phyloP scores from a whole-genome alignment of 2,329 filamentous ascomycete genomes.

The Talaromyces rugulosus region DNA sequence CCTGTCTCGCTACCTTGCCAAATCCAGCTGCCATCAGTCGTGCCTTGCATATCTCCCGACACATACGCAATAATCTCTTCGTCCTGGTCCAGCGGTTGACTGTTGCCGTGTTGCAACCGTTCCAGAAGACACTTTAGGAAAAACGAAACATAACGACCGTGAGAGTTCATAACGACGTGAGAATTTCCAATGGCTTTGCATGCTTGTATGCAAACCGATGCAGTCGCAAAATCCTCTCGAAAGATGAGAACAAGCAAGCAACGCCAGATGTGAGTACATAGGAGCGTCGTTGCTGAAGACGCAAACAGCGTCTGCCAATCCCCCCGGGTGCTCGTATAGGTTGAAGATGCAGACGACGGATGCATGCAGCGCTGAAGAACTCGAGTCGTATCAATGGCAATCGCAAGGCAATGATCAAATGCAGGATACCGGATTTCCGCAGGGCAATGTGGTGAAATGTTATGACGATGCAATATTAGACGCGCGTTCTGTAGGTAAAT shows the following conservation, averaged over 20 bases:
- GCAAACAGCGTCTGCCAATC: conserved; percentile 57
- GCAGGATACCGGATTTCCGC: conserved; percentile 64
- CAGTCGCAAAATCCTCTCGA: conserved; percentile 66
- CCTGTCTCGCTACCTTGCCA: conserved; percentile 64
- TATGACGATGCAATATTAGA: conserved; percentile 84
- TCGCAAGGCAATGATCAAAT: conserved; percentile 69
- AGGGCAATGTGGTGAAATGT: conserved; percentile 69
- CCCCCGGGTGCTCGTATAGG: conserved; percentile 22
- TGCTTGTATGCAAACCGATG: conserved; percentile 68
- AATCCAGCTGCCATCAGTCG: conserved; percentile 73
- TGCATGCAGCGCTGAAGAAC: conserved; percentile 65
- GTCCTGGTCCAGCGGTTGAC: conserved; percentile 55
- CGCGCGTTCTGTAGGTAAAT: conserved; percentile 76
- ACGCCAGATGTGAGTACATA: conserved; percentile 83
- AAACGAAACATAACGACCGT: conserved; percentile 76
- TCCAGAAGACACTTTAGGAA: conserved; percentile 67
- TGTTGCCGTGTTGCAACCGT: conserved; percentile 44
- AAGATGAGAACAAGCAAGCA: conserved; percentile 77
- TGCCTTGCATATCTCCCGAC: conserved; percentile 79
- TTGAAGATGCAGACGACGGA: conserved; percentile 19
- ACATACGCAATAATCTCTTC: conserved; percentile 87
- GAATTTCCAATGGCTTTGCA: conserved; percentile 66
- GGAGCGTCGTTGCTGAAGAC: conserved; percentile 66
- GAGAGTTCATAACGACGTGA: conserved; percentile 69
- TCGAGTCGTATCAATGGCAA: conserved; percentile 72